phyloP scores from a whole-genome alignment of 2,329 filamentous ascomycete species.

The Sphaerulina populicola region DNA sequence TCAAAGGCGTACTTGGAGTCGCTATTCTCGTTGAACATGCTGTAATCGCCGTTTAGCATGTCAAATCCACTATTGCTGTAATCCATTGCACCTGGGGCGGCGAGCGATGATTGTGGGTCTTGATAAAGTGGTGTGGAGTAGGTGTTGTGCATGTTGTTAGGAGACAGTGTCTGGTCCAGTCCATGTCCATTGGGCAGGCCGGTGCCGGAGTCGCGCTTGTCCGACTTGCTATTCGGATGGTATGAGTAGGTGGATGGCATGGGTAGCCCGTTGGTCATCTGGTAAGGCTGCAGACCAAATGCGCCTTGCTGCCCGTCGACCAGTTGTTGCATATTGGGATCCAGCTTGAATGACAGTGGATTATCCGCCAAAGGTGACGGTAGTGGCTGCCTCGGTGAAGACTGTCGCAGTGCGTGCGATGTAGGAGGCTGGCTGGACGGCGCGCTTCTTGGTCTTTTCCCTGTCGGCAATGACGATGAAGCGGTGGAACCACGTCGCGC shows the following conservation, averaged over 20 bases:
- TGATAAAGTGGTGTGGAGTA: background rate
- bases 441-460: conserved; percentile 13
- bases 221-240: conserved; percentile 26
- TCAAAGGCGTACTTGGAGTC: conserved; percentile 13
- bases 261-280: conserved; percentile 14
- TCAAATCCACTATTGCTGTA: conserved; percentile 13
- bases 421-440: conserved; percentile 13
- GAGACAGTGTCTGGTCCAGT: conserved; percentile 17
- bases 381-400: background rate
- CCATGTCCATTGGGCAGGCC: conserved; percentile 9
- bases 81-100: conserved; percentile 14
- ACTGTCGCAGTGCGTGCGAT: conserved; percentile 12
- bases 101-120: conserved; percentile 16
- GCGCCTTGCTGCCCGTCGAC: conserved; percentile 33
- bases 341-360: conserved; percentile 42
- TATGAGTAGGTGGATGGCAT: conserved; percentile 21
- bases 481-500: conserved; percentile 10
- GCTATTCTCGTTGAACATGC: conserved; percentile 4
- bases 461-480: conserved; percentile 8
- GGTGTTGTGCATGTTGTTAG: conserved; percentile 11
- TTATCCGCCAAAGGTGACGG: conserved; percentile 1
- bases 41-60: conserved; percentile 8
- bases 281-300: conserved; percentile 12
- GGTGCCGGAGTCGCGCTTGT: conserved; percentile 5
- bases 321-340: conserved; percentile 47